Conservation (phyloP, 257 asterid genomes). For the Solanum pennellii region DNA sequence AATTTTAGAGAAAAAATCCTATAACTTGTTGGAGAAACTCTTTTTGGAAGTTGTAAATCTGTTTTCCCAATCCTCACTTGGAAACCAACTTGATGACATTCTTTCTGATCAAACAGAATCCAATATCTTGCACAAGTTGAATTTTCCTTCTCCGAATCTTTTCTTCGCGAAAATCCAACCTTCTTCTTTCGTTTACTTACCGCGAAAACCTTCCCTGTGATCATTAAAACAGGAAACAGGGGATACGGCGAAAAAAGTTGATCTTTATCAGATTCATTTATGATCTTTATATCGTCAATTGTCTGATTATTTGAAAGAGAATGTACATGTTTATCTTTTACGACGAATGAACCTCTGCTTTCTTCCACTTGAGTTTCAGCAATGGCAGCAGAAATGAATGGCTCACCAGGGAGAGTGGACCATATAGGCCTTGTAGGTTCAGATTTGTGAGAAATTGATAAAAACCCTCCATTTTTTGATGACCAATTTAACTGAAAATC, state of each 20-base stretch:
- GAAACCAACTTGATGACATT: conserved; percentile 53
- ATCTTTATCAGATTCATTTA: conserved; percentile 25
- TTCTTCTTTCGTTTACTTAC: conserved; percentile 20
- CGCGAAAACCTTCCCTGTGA: conserved; percentile 51
- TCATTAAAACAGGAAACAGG: conserved; percentile 32
- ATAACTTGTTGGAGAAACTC: conserved; percentile 42
- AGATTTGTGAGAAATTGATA: conserved; percentile 47
- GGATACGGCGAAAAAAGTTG: conserved; percentile 8
- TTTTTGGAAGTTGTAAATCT: conserved; percentile 17
- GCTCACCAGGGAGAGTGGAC: conserved; percentile 76
- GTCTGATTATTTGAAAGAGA: conserved; percentile 64
- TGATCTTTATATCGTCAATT: conserved; percentile 37
- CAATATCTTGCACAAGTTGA: conserved; percentile 50
- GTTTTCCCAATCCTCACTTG: conserved; percentile 64
- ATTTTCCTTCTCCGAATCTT: conserved; percentile 18
- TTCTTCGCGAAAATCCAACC: neutral
- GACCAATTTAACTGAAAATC: conserved; percentile 65
- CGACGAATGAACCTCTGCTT: conserved; percentile 83
- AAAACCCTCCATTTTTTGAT: conserved; percentile 51
- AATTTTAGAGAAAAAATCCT: conserved; percentile 30
- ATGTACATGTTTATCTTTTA: conserved; percentile 50
- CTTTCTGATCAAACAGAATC: conserved; percentile 67
- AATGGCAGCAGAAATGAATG: conserved; percentile 72
- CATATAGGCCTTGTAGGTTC: conserved; percentile 51
- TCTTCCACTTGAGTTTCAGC: conserved; percentile 83